A percentile compares a stretch with the other conserved stretches of the same genome.
These are phyloP conservation scores for Anthracocystis walkeri DNA, from an alignment of 1,284 basidiomycete genomes.

Conservation along the genomic window DNA sequence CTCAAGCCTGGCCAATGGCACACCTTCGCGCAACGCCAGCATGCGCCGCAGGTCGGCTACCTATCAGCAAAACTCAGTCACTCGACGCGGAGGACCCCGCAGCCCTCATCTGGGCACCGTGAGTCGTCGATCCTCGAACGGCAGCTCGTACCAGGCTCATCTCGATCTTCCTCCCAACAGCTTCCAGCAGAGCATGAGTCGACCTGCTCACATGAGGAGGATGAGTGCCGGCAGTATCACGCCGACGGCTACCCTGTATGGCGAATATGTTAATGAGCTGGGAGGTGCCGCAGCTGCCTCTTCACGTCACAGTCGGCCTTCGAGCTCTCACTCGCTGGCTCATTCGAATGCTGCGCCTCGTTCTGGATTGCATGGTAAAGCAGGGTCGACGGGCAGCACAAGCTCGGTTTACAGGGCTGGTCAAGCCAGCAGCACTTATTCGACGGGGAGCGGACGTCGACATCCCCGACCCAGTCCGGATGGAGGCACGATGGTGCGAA, in stretches of 20 bases:
- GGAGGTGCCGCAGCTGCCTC: slow-evolving; percentile 14
- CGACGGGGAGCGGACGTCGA: slow-evolving; percentile 48
- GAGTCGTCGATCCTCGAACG: slow-evolving; percentile 54
- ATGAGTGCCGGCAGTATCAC: slow-evolving; percentile 65
- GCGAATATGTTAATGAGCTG: slow-evolving; percentile 37
- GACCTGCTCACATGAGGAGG: slow-evolving; percentile 49
- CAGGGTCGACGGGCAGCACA: slow-evolving; percentile 54
- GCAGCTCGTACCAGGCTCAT: slow-evolving; percentile 40
- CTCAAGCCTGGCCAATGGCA: slow-evolving; percentile 18
- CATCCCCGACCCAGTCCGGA: slow-evolving; percentile 50
- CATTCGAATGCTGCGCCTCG: slow-evolving; percentile 32
- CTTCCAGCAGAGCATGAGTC: slow-evolving; percentile 36
- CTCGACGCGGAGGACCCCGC: slow-evolving; percentile 31
- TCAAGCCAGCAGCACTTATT: slow-evolving; percentile 45
- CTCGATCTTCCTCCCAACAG: slow-evolving; percentile 33
- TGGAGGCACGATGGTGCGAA: slow-evolving; percentile 55
- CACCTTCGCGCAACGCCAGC: slow-evolving; percentile 30
- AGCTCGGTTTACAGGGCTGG: slow-evolving; percentile 38
- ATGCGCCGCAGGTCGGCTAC: slow-evolving; percentile 33
- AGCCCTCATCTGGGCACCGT: slow-evolving; percentile 49
- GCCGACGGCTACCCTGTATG: slow-evolving; percentile 55
- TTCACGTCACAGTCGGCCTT: slow-evolving; percentile 51
- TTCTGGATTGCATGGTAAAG: slow-evolving; percentile 48
- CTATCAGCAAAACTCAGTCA: slow-evolving; percentile 26
- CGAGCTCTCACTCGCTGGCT: slow-evolving; percentile 54